phyloP scores from a whole-genome alignment of 164 flowering plant genomes.

The Liriodendron chinense region DNA sequence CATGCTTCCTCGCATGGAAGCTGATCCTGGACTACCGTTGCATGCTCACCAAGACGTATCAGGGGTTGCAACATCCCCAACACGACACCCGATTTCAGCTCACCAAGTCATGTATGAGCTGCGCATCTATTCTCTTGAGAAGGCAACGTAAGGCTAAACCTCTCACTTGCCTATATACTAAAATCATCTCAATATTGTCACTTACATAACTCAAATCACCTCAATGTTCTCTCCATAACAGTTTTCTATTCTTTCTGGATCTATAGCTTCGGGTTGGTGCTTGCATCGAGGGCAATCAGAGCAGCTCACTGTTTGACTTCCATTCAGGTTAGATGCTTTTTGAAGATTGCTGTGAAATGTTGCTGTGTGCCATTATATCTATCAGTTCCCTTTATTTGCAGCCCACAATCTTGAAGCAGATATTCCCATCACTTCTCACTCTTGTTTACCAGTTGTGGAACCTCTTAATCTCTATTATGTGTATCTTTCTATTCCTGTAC shows the following conservation, averaged over 20 bases:
- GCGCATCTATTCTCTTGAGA: conserved; percentile 92
- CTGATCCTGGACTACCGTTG: conserved; percentile 67
- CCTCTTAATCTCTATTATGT: too few species aligned
- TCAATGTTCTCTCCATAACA: background rate
- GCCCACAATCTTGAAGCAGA: background rate
- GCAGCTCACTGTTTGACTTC: conserved; percentile 99
- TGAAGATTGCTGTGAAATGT: background rate
- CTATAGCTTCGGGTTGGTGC: conserved; percentile 79
- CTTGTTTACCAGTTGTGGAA: too few species aligned
- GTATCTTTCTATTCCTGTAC: too few species aligned
- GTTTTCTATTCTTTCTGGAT: conserved; percentile 10
- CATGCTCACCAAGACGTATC: conserved; percentile 47
- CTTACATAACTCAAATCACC: background rate
- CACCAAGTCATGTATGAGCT: conserved; percentile 94
- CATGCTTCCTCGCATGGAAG: conserved; percentile 69
- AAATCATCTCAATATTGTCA: background rate
- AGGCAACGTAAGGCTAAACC: conserved; percentile 67
- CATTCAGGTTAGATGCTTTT: conserved; percentile 73
- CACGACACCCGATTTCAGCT: conserved; percentile 91
- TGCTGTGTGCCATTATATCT: background rate
- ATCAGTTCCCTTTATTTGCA: background rate
- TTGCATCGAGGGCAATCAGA: conserved; percentile 90
- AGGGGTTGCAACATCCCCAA: conserved; percentile 83
- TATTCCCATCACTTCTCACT: background rate
- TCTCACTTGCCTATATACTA: background rate